These are phyloP conservation scores for Sugiyamaella pinicola DNA, from an alignment of 1,139 yeast genomes.

Conservation along the genomic window DNA sequence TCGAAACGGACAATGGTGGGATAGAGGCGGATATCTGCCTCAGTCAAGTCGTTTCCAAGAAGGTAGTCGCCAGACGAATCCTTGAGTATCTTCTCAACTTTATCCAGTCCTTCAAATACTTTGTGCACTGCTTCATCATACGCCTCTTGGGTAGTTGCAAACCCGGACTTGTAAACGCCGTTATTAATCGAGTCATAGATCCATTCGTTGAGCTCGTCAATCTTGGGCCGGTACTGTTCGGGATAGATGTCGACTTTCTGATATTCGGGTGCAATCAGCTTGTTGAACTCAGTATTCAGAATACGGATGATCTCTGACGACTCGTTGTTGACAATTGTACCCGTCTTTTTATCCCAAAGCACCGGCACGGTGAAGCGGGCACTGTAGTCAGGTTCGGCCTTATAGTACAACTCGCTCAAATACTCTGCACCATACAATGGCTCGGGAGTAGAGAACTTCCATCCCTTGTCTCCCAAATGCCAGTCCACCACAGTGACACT, in stretches of 20 bases:
- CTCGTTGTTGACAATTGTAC: constrained; percentile 88
- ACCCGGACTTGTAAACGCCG: constrained; percentile 94
- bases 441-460: constrained; percentile 69
- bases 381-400: constrained; percentile 70
- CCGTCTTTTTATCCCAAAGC: constrained; percentile 81
- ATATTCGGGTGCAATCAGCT: constrained; percentile 51
- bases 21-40: constrained; percentile 84
- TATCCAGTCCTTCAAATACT: constrained; percentile 72
- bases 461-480: constrained; percentile 79
- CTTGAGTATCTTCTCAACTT: constrained; percentile 65
- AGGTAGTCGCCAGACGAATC: constrained; percentile 57
- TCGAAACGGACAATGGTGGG: constrained; percentile 87
- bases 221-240: constrained; percentile 50
- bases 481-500: constrained; percentile 79
- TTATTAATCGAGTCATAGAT: constrained; percentile 83
- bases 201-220: constrained; percentile 84
- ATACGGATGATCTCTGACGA: constrained; percentile 86
- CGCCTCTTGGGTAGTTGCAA: constrained; percentile 80
- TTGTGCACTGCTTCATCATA: constrained; percentile 71
- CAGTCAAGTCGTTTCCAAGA: constrained; percentile 71
- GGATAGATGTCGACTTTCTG: constrained; percentile 69
- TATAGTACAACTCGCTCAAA: constrained; percentile 70
- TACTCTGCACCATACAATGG: constrained; percentile 62
- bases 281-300: constrained; percentile 69
- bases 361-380: constrained; percentile 93